These are phyloP conservation scores for Margaritispora aquatica DNA, from an alignment of 495 filamentous ascomycete species.

Conservation along the genomic window DNA sequence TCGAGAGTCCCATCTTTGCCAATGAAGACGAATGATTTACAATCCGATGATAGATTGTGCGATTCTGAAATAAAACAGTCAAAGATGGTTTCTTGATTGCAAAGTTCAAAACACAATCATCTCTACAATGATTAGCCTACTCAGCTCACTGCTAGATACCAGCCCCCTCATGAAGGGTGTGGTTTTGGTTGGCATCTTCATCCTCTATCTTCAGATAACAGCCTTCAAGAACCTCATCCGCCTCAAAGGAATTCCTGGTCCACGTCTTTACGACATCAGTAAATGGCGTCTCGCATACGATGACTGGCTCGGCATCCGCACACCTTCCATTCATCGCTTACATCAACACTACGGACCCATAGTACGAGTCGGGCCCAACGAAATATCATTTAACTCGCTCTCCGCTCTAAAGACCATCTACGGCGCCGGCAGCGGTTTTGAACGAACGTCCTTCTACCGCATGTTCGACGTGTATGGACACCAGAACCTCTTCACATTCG, in stretches of 20 bases:
- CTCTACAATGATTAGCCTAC: not conserved
- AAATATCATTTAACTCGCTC: slow-evolving; percentile 23
- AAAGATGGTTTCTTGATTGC: not conserved
- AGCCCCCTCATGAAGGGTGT: not conserved
- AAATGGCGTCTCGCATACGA: slow-evolving; percentile 21
- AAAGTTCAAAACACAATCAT: not conserved
- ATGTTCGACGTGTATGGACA: slow-evolving; percentile 38
- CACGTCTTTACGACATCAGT: slow-evolving; percentile 9
- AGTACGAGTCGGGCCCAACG: slow-evolving; percentile 26
- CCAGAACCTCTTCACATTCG: slow-evolving; percentile 33
- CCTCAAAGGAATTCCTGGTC: slow-evolving; percentile 4
- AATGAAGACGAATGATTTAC: too few relatives aligned
- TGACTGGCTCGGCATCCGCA: slow-evolving; percentile 29
- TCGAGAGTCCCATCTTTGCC: too few relatives aligned
- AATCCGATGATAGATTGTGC: too few relatives aligned
- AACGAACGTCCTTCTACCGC: slow-evolving; percentile 32
- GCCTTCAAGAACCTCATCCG: not conserved
- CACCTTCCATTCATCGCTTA: slow-evolving; percentile 46
- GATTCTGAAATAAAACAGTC: too few relatives aligned
- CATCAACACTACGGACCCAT: slow-evolving; percentile 42
- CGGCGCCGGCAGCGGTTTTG: slow-evolving; percentile 35
- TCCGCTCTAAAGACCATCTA: slow-evolving; percentile 28
- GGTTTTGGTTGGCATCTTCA: not conserved
- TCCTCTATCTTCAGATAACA: not conserved
- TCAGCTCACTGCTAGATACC: not conserved